These are phyloP conservation scores for Eutrema yunnanense DNA, from an alignment of 345 rosid species.

Conservation along the genomic window DNA sequence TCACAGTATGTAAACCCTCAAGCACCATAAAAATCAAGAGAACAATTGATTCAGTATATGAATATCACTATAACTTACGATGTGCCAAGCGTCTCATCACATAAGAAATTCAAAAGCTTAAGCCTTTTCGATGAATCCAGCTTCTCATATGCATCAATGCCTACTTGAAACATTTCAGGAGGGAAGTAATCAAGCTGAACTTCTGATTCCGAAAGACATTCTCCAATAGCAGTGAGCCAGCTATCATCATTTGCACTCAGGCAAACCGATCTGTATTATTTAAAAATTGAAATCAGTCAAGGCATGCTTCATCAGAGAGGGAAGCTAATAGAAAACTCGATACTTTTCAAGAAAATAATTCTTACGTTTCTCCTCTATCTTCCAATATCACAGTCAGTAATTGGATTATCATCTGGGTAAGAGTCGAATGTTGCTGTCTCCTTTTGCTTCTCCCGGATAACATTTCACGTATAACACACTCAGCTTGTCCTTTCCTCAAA, in stretches of 20 bases:
- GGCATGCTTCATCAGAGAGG: not conserved
- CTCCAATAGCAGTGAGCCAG: conserved; percentile 53
- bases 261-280: conserved; percentile 39
- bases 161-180: conserved; percentile 26
- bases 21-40: not conserved
- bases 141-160: conserved; percentile 37
- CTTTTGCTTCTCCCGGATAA: conserved; percentile 43
- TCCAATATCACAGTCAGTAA: conserved; percentile 47
- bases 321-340: not conserved
- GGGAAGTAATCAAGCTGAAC: conserved; percentile 32
- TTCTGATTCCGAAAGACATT: conserved; percentile 39
- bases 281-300: conserved; percentile 6
- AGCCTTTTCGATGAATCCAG: conserved; percentile 39
- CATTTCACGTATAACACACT: conserved; percentile 58
- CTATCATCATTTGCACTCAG: conserved; percentile 40
- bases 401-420: conserved; percentile 51
- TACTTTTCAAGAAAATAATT: not conserved
- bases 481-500: conserved; percentile 70
- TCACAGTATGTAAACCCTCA: not conserved
- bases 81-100: conserved; percentile 63
- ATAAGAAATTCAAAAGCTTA: conserved; percentile 52
- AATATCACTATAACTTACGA: conserved; percentile 35
- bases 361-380: conserved; percentile 56
- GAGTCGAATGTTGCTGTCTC: conserved; percentile 40
- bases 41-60: not conserved